Conservation (phyloP, 352 stramenopile genomes). For the Phytophthora uliginosa region DNA sequence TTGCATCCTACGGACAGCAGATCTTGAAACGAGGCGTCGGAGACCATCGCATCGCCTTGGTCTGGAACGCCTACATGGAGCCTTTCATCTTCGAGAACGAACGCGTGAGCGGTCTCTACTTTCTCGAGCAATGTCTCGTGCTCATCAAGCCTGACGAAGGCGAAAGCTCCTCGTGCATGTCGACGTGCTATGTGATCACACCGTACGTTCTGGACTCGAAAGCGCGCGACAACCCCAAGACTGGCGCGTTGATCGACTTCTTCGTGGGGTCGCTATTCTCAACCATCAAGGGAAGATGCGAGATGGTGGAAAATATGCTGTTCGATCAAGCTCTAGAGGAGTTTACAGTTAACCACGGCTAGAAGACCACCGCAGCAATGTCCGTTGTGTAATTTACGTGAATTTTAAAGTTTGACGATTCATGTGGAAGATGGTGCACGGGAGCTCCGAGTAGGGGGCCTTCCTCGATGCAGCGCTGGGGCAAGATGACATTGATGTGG, state of each 20-base stretch:
- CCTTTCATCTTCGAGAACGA: slow-evolving; percentile 60
- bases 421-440: background rate
- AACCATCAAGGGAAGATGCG: slow-evolving; percentile 39
- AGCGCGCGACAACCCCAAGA: slow-evolving; percentile 28
- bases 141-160: slow-evolving; percentile 51
- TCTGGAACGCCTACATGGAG: slow-evolving; percentile 65
- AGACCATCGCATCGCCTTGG: slow-evolving; percentile 58
- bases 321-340: slow-evolving; percentile 25
- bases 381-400: background rate
- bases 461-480: background rate
- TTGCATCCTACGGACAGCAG: slow-evolving; percentile 55
- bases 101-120: slow-evolving; percentile 45
- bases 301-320: slow-evolving; percentile 56
- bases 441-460: background rate
- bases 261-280: slow-evolving; percentile 37
- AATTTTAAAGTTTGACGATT: background rate
- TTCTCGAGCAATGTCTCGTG: slow-evolving; percentile 68
- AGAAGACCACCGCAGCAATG: too few species aligned
- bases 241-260: slow-evolving; percentile 47
- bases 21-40: slow-evolving; percentile 60
- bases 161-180: slow-evolving; percentile 48
- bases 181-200: slow-evolving; percentile 60
- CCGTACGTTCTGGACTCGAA: slow-evolving; percentile 41
- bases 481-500: background rate
- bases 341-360: background rate